Base-by-base conservation (phyloP, 2,329 filamentous ascomycete species). In the Venturiaceae sp. region DNA sequence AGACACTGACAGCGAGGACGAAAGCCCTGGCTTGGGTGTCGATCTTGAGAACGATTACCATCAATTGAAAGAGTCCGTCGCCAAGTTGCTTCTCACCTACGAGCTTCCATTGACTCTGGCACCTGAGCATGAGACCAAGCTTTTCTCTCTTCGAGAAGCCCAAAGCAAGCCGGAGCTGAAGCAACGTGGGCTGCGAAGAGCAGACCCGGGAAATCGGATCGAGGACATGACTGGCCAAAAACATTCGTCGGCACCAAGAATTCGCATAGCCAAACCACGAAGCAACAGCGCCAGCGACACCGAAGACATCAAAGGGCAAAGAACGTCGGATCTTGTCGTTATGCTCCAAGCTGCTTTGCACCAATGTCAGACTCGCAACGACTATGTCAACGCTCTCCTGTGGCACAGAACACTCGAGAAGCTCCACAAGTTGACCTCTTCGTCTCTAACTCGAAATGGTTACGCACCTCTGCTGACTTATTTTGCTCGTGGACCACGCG, bases 381-480 rank as follows among this genome's bases (percentile, higher is more conserved):
- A 95, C 68, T 96, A 91, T 66, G 84, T 94, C 54, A 86, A 86
- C 32, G 87, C 90, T 1, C 89, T 95, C 64, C 80, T 89, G 55
- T 96, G 92, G 75, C 92, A 88, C 84, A 88, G 86, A 68, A 91
- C 90, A 0, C 75, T 92, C 30, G 84, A 88, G 61, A 86, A 90
- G 62, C 79, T 95, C 19, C 83, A 83, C 64, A 80, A 79, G 57
- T 71, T 88, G 58, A 77, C 76, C 44, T 85, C 81, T 16, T 75
- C 81, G 6, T 85, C 71, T 57, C 71, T 90, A 32, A 83, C 82
- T 26, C 79, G 80, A 57, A 80, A 90, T 67, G 83, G 88, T 32
- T 88, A 89, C 71, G 78, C 88, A 36, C 84, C 85, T 63, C 75
- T 91, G 63, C 73, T 90, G 60, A 83, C 89, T 71, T 83, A 92